Evolutionary conservation across 176 grass and related monocot genomes (phyloP), one percentile per base, ranked within the genome.

Genomic region (Poa annua): DNA sequence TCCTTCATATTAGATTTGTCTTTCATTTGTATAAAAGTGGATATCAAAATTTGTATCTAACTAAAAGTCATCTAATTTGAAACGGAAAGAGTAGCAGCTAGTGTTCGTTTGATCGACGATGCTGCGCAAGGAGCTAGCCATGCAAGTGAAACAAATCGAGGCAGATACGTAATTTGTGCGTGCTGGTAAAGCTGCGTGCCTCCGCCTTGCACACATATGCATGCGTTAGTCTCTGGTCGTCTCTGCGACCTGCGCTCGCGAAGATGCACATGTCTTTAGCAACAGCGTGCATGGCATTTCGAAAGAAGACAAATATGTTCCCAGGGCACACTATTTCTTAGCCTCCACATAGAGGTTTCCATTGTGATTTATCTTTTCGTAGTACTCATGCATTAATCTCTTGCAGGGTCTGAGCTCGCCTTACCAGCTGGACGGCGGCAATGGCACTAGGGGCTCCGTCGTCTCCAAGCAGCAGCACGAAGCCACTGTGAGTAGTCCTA

Each of bases 321-420:
- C 52, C n/a, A 61, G 62, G 67, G 39, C 69, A 32, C 51, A 8
- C 29, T 48, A 59, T 60, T 13, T 62, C 57, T 11, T 61, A 26
- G 57, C 22, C 66, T 20, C 16, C 71, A 11, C 15, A 74, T 2
- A 34, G 21, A 74, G 13, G 12, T 74, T 77, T 21, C 35, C 29
- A 29, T 29, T 29, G 29, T 29, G 29, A 29, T 29, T 29, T 1
- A 29, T 29, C 29, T 29, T 29, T 29, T 29, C 29, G 29, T 1
- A 29, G 29, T 29, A 29, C 29, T 36, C 35, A 36, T n/a, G n/a
- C n/a, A n/a, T 36, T 36, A 36, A 36, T 36, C 35, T 36, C 4
- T 6, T 42, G 70, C 89, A 99, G 96, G 93, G 85, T 85, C 89
- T 99, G 83, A 99, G 93, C 91, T 86, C 87, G 51, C 96, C 96